phyloP scores from a whole-genome alignment of 257 asterid genomes.

The Plectranthus barbatus region DNA sequence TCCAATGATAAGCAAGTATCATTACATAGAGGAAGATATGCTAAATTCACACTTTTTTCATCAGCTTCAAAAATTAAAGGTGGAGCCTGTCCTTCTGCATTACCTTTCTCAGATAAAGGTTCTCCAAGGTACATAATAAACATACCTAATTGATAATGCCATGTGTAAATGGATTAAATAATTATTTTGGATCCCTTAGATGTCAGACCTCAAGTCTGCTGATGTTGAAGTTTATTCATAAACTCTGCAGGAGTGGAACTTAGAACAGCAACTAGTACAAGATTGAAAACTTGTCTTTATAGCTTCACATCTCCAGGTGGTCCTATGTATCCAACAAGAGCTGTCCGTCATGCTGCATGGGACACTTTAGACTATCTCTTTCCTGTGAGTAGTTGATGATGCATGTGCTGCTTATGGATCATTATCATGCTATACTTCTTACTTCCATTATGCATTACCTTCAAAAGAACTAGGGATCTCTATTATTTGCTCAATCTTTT shows the following conservation, averaged over 20 bases:
- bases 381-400: constrained; percentile 57
- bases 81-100: constrained; percentile 93
- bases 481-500: neutral
- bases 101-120: constrained; percentile 70
- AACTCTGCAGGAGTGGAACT: constrained; percentile 65
- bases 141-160: neutral
- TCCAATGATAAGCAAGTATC: neutral
- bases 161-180: neutral
- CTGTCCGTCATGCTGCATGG: constrained; percentile 99
- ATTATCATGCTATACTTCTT: neutral
- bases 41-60: constrained; percentile 17
- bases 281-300: constrained; percentile 83
- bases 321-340: constrained; percentile 96
- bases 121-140: constrained; percentile 60
- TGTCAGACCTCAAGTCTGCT: neutral
- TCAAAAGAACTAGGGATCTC: neutral
- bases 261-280: constrained; percentile 82
- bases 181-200: neutral
- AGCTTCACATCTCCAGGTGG: constrained; percentile 99
- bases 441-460: neutral
- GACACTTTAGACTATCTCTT: constrained; percentile 76
- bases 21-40: neutral
- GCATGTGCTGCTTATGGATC: neutral
- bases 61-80: constrained; percentile 92
- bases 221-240: neutral